Conservation (phyloP, 73 alveolate genomes). For the Paramecium octaurelia region DNA sequence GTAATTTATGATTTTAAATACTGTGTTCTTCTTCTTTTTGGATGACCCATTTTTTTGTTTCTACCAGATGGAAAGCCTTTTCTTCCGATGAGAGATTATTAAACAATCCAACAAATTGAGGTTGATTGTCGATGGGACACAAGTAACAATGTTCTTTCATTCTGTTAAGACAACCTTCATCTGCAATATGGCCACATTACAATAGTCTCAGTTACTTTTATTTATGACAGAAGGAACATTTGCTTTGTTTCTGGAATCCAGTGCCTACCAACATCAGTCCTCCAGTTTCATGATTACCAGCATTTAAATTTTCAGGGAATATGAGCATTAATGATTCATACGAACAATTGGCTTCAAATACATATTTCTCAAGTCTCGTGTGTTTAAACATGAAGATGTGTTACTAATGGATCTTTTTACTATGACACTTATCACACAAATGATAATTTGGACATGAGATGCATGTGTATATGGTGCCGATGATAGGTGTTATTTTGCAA, state of each 20-base stretch:
- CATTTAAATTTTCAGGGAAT: neutral
- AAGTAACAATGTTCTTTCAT: neutral
- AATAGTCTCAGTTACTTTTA: neutral
- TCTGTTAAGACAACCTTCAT: neutral
- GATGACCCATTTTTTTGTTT: neutral
- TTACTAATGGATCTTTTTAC: neutral
- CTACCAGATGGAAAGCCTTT: neutral
- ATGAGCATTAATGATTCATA: neutral
- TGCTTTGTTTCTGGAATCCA: neutral
- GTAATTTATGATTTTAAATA: neutral
- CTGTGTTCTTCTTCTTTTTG: neutral
- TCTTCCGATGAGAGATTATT: neutral
- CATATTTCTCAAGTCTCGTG: neutral
- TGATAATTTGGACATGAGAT: conserved; percentile 23
- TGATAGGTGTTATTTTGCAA: conserved; percentile 7
- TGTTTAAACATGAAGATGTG: neutral
- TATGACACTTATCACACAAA: conserved; percentile 7
- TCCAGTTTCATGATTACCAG: neutral
- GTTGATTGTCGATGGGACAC: conserved; percentile 5
- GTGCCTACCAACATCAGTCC: neutral
- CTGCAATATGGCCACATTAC: conserved; percentile 44
- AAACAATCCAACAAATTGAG: neutral
- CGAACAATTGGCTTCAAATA: neutral
- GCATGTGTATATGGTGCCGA: neutral
- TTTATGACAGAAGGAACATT: conserved; percentile 10